Conservation (phyloP, 2,329 filamentous ascomycete species). For the Alternaria incomplexa region DNA sequence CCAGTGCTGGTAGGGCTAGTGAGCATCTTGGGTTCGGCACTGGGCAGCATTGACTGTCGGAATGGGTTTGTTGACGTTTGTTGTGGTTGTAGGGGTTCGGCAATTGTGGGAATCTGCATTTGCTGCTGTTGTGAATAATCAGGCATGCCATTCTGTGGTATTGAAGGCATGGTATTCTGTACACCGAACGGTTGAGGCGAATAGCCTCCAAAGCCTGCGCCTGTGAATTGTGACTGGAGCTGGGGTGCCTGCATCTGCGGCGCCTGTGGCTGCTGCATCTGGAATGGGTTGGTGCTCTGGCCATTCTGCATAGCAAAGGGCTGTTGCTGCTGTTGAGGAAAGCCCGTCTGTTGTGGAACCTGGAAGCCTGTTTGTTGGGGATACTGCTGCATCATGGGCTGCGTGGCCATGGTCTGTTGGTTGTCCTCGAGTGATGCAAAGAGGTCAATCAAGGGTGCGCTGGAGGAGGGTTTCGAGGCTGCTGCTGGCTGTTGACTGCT, state of each 20-base stretch:
- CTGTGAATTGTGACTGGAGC: conserved; percentile 68
- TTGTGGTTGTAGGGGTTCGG: conserved; percentile 55
- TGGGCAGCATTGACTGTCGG: conserved; percentile 80
- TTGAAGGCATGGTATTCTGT: conserved; percentile 53
- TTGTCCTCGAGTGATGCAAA: conserved; percentile 45
- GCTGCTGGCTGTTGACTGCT: conserved; percentile 28
- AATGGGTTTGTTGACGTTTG: conserved; percentile 85
- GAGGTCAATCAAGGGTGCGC: conserved; percentile 42
- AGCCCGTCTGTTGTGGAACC: conserved; percentile 52
- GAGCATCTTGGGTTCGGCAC: conserved; percentile 37
- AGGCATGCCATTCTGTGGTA: conserved; percentile 57
- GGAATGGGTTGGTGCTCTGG: conserved; percentile 87
- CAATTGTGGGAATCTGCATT: conserved; percentile 38
- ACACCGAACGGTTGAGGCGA: conserved; percentile 65
- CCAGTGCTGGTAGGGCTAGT: conserved; percentile 44
- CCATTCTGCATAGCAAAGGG: conserved; percentile 63
- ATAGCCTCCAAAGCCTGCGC: conserved; percentile 84
- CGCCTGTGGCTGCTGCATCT: conserved; percentile 72
- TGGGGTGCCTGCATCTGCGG: conserved; percentile 52
- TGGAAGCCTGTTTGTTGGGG: conserved; percentile 42
- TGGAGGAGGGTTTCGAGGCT: conserved; percentile 24
- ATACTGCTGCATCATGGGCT: conserved; percentile 43
- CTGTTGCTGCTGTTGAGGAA: conserved; percentile 41
- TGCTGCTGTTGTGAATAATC: conserved; percentile 52
- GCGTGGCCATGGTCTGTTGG: conserved; percentile 44